Evolutionary conservation across 2,329 filamentous ascomycete genomes (phyloP).

Genomic region (Sporothrix curviconia): DNA sequence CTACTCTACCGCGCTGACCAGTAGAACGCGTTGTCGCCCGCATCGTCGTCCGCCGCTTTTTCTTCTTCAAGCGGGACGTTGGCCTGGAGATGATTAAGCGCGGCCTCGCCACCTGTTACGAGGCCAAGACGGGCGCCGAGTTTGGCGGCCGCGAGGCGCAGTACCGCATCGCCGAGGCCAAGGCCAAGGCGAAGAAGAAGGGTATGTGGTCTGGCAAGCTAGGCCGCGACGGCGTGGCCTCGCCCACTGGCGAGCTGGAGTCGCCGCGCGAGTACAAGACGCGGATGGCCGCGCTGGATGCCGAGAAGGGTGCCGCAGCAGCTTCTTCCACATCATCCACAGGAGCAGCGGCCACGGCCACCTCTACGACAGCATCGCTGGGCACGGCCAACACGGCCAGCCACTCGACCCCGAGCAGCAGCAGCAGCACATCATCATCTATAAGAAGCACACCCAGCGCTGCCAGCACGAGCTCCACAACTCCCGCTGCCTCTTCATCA

Average conservation of each 20-base stretch:
- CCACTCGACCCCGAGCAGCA: not conserved
- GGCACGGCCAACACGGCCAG: not conserved
- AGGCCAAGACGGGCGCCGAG: conserved; percentile 82
- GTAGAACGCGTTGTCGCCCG: conserved; percentile 87
- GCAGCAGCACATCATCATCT: not conserved
- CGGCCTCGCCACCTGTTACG: conserved; percentile 85
- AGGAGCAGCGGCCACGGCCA: not conserved
- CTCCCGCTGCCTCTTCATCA: not conserved
- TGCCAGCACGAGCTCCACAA: too few relatives aligned
- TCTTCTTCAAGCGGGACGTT: conserved; percentile 68
- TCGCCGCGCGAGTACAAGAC: conserved; percentile 85
- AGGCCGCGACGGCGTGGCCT: conserved; percentile 43
- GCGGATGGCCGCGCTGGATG: conserved; percentile 34
- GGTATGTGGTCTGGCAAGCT: conserved; percentile 70
- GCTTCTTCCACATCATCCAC: not conserved
- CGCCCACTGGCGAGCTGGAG: conserved; percentile 48
- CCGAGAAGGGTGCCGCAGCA: conserved; percentile 13
- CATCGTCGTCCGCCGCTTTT: conserved; percentile 61
- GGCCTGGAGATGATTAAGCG: conserved; percentile 81
- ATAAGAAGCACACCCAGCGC: not conserved
- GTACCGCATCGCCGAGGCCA: conserved; percentile 61
- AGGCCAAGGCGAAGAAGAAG: conserved; percentile 56
- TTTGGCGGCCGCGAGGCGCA: conserved; percentile 65
- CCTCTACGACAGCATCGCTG: not conserved
- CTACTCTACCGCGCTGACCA: conserved; percentile 81